Evolutionary conservation across 805 yeast genomes (phyloP), one percentile per base, ranked within the genome.

Genomic region (Nakazawaea anatomiae): DNA sequence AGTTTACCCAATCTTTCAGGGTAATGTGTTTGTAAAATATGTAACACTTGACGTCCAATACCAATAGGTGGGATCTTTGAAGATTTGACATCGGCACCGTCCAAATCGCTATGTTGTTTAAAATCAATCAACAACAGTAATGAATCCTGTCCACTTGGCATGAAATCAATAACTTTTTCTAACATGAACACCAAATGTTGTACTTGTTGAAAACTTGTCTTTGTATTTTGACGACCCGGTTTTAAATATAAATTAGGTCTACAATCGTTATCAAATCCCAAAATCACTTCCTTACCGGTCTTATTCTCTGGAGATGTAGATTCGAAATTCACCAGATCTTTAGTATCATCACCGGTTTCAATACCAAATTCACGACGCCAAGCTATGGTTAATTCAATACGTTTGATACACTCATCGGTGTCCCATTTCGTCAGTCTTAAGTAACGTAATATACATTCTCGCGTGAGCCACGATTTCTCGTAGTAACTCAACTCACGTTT

Each of bases 1-100:
- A 97, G 97, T 64, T 85, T 87, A 39, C 99, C 99, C 54, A 94
- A 75, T 60, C 99, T 80, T 66, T 94, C 99, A 4, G 99, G 99
- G 65, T 94, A 94, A 68, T 94, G 99, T 7, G 96, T 90, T 70
- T 94, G 99, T 60, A 94, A 73, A 64, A 94, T 94, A 66, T 87
- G 89, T 58, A 94, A 75, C 30, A 92, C 98, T 69, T 90, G 96
- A 64, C 91, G 84, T 38, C 97, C 97, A 14, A 83, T 86, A 47
- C 86, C 77, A 42, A 92, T 74, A 1, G 96, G 90, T 14, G 98
- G 98, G 48, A 89, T 80, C 63, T 87, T 89, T 51, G 86, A 79
- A 34, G 80, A 36, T 35, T 51, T 43, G 18, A 42, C 80, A 64
- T 74, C 75, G 38, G 70, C 76, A 61, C 63, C 65, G n/a, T 18